A percentile compares a stretch with the other conserved stretches of the same genome.
Conservation (phyloP, 2,329 filamentous ascomycete genomes). For the Akanthomyces dipterigenus region DNA sequence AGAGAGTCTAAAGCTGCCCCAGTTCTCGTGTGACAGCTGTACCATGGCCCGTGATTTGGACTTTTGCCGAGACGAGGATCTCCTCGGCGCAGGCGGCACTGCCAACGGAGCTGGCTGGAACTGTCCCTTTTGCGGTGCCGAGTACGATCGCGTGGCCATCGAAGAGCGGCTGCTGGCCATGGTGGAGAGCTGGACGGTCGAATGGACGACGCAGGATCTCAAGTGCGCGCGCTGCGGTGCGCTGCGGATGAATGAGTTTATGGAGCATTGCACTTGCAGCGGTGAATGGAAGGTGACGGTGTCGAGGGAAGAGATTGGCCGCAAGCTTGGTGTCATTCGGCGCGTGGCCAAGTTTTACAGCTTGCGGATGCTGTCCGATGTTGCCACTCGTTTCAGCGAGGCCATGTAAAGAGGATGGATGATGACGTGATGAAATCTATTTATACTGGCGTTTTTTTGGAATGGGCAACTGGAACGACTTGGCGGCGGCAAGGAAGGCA, state of each 20-base stretch:
- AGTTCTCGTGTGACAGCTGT: conserved; percentile 84
- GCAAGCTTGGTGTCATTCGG: conserved; percentile 60
- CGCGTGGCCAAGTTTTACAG: conserved; percentile 74
- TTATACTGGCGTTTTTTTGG: conserved; percentile 8
- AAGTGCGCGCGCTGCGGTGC: conserved; percentile 69
- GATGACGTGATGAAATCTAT: conserved; percentile 3
- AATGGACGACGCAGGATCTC: conserved; percentile 86
- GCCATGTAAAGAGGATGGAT: conserved; percentile 29
- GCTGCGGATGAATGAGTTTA: conserved; percentile 81
- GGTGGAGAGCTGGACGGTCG: conserved; percentile 66
- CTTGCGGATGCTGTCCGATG: conserved; percentile 70
- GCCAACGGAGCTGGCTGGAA: conserved; percentile 52
- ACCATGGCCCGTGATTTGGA: conserved; percentile 85
- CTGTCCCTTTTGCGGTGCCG: conserved; percentile 67
- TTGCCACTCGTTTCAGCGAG: conserved; percentile 58
- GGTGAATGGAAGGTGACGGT: conserved; percentile 75
- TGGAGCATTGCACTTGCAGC: conserved; percentile 92
- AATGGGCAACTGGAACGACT: not conserved
- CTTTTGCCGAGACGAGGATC: conserved; percentile 80
- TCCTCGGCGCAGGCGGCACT: conserved; percentile 43
- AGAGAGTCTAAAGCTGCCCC: conserved; percentile 62
- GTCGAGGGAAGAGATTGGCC: conserved; percentile 57
- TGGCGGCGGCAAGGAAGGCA: not conserved
- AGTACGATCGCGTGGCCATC: conserved; percentile 71
- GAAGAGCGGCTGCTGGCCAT: conserved; percentile 76